These are phyloP conservation scores for Henningerozyma blattae DNA, from an alignment of 805 yeast genomes.

Conservation along the genomic window DNA sequence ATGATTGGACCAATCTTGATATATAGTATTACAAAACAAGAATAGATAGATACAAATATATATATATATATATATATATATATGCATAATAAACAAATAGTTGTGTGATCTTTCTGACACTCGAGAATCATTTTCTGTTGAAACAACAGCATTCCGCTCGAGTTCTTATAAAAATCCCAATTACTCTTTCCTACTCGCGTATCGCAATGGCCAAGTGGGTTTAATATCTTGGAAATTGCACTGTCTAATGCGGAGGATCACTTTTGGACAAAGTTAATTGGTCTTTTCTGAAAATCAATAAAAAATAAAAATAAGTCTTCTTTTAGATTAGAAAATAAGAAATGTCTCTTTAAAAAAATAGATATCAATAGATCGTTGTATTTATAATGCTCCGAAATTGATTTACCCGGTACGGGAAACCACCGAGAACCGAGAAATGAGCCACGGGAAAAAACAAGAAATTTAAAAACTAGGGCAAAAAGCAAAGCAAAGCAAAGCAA, in stretches of 20 bases:
- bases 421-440: too few relatives aligned
- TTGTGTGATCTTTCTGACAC: slow-evolving; percentile 26
- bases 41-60: background rate
- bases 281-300: background rate
- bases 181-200: slow-evolving; percentile 23
- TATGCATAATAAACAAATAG: background rate
- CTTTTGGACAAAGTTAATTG: slow-evolving; percentile 50
- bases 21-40: slow-evolving; percentile 8
- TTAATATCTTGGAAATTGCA: slow-evolving; percentile 28
- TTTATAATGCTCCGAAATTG: too few relatives aligned
- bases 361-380: too few relatives aligned
- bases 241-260: slow-evolving; percentile 61
- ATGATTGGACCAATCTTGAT: slow-evolving; percentile 16
- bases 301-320: too few relatives aligned
- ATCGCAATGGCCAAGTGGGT: slow-evolving; percentile 20
- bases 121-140: slow-evolving; percentile 18
- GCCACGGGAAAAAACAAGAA: too few relatives aligned
- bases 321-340: too few relatives aligned
- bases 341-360: too few relatives aligned
- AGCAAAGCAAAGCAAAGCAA: too few relatives aligned
- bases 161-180: slow-evolving; percentile 23
- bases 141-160: slow-evolving; percentile 17
- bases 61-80: background rate
- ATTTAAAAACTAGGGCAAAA: too few relatives aligned
- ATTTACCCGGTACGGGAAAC: too few relatives aligned